phyloP scores from a whole-genome alignment of 2,329 filamentous ascomycete species.

The Salinomyces thailandicus region DNA sequence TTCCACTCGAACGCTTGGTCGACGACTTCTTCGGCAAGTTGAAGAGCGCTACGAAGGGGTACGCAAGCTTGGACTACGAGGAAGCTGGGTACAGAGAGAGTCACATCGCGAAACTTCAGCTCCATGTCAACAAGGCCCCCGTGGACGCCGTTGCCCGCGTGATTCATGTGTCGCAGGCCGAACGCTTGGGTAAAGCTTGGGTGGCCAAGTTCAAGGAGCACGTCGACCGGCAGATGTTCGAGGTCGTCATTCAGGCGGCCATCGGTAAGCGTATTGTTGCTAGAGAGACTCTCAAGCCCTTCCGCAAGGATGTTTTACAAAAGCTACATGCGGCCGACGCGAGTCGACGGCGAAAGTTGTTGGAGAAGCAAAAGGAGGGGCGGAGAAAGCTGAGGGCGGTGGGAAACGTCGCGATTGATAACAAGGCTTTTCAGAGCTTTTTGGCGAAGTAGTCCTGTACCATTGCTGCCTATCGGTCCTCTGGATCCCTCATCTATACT shows the following conservation, averaged over 20 bases:
- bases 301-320: conserved; percentile 84
- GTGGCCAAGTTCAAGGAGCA: conserved; percentile 95
- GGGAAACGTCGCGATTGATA: conserved; percentile 88
- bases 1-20: conserved; percentile 81
- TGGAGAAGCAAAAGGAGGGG: conserved; percentile 96
- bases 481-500: too few species aligned
- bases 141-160: conserved; percentile 93
- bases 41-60: conserved; percentile 87
- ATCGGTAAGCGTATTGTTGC: conserved; percentile 76
- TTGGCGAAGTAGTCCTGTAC: conserved; percentile 67
- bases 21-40: conserved; percentile 97
- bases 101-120: conserved; percentile 75
- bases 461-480: too few species aligned
- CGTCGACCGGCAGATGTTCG: conserved; percentile 93
- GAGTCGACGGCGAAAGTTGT: conserved; percentile 66
- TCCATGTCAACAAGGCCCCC: conserved; percentile 84
- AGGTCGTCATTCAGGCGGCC: conserved; percentile 87
- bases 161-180: conserved; percentile 70
- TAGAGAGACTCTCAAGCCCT: conserved; percentile 90
- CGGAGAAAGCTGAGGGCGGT: conserved; percentile 75
- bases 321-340: conserved; percentile 92
- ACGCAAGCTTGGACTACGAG: conserved; percentile 93
- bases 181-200: conserved; percentile 74
- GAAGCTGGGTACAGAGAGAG: conserved; percentile 78
- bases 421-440: conserved; percentile 90